Evolutionary conservation across 306 rosid genomes (phyloP).

Genomic region (Vigna mungo): DNA sequence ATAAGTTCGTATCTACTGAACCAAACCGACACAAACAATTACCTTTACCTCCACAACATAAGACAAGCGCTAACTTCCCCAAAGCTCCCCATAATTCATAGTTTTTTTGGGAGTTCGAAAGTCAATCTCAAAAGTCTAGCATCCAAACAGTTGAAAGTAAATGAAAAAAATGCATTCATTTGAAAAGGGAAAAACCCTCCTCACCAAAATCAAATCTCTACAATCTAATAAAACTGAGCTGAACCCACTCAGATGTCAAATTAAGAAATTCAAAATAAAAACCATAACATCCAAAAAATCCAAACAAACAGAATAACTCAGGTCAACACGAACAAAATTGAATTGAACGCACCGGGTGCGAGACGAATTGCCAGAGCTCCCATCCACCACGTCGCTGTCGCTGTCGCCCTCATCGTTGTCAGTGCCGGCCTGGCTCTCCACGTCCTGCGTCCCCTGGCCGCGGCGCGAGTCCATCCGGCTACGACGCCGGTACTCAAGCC

Average conservation of each 20-base stretch:
- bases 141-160: not conserved
- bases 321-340: not conserved
- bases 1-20: slow-evolving; percentile 4
- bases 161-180: not conserved
- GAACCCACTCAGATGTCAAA: not conserved
- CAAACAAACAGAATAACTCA: not conserved
- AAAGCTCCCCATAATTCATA: not conserved
- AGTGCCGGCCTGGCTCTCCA: slow-evolving; percentile 45
- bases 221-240: not conserved
- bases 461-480: slow-evolving; percentile 42
- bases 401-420: slow-evolving; percentile 43
- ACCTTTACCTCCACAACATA: slow-evolving; percentile 4
- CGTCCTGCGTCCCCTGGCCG: slow-evolving; percentile 43
- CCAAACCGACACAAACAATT: not conserved
- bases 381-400: slow-evolving; percentile 53
- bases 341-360: slow-evolving; percentile 57
- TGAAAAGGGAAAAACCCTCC: not conserved
- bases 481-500: slow-evolving; percentile 81
- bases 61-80: slow-evolving; percentile 7
- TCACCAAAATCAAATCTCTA: not conserved
- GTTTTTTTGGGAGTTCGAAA: not conserved
- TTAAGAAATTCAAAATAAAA: not conserved
- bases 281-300: not conserved
- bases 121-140: not conserved
- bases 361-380: slow-evolving; percentile 40